phyloP scores from a whole-genome alignment of 2,329 filamentous ascomycete species.

The Venturia nashicola region DNA sequence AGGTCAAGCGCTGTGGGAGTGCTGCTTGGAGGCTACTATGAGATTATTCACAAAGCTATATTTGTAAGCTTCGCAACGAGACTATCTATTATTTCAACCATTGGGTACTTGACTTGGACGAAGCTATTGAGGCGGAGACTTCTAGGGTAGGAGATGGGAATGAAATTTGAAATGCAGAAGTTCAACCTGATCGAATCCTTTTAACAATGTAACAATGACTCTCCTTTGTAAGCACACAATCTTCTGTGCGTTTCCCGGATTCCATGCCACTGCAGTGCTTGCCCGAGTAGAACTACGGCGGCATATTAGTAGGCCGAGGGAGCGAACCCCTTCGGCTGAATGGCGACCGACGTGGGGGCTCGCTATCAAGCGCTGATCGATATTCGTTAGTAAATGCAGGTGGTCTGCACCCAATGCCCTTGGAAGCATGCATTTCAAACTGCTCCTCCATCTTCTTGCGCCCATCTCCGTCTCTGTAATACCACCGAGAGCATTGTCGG shows the following conservation, averaged over 20 bases:
- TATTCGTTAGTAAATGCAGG: neutral
- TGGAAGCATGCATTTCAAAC: neutral
- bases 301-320: too few species aligned
- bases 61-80: slow-evolving; percentile 23
- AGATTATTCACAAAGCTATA: slow-evolving; percentile 35
- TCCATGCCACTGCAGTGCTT: too few species aligned
- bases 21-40: slow-evolving; percentile 41
- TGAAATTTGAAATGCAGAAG: neutral
- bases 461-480: neutral
- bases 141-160: neutral
- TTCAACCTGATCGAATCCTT: too few species aligned
- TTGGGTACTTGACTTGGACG: slow-evolving; percentile 1
- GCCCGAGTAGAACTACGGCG: too few species aligned
- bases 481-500: neutral
- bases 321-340: neutral
- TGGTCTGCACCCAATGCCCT: neutral
- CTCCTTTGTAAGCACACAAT: too few species aligned
- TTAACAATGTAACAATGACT: too few species aligned
- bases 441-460: neutral
- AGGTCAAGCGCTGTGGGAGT: slow-evolving; percentile 31
- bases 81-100: slow-evolving; percentile 12
- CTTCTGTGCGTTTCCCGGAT: too few species aligned
- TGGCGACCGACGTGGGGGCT: neutral
- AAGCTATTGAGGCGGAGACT: neutral
- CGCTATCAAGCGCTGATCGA: neutral